Base-by-base conservation (phyloP, 495 filamentous ascomycete genomes). In the Astrothelium macrocarpum region DNA sequence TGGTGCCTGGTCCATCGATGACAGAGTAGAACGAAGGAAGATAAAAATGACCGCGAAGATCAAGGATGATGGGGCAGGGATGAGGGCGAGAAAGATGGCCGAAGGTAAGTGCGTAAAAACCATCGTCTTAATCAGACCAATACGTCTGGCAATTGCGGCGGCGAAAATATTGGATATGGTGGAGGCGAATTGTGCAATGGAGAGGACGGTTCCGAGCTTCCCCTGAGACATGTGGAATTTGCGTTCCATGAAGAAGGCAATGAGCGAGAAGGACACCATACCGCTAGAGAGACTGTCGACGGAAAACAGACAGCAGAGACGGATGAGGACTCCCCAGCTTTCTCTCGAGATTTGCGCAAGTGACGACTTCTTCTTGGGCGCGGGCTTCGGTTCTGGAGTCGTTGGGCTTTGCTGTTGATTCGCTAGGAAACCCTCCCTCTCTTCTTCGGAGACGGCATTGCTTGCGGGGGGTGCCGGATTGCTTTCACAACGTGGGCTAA, bases 41-140 rank as follows among this genome's bases (percentile, higher is more conserved):
- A 93, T 75, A 32, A 90, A 74, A 16, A 92, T 76, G 49, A 92
- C 83, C 2, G 77, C 79, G 53, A 87, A 78, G 2, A 85, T 77
- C 25, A 88, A 64, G 29, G 16, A 86, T 75, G 29, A 73, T 1
- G 87, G 84, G 18, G 88, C 67, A 0, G 88, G 84, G 60, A 95
- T 86, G 31, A 92, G 69, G 12, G 85, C 76, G 1, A 94, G 82
- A 63, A 87, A 86, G 53, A 91, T 76, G 9, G 89, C 82, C 1
- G 87, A 90, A 0, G 90, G 90, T 5, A 90, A 80, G 68, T 94
- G 90, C 1, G 89, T 91, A 68, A 90, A 90, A 32, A 93, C 88
- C 90, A 95, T 95, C 9, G 90, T 90, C 71, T 87, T 87, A 69
- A 95, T 81, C 34, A 91, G 82, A 0, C 91, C 91, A 49, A 95